These are phyloP conservation scores for Coemansia sp. DNA, from an alignment of 192 early-diverging fungal genomes.

Conservation along the genomic window DNA sequence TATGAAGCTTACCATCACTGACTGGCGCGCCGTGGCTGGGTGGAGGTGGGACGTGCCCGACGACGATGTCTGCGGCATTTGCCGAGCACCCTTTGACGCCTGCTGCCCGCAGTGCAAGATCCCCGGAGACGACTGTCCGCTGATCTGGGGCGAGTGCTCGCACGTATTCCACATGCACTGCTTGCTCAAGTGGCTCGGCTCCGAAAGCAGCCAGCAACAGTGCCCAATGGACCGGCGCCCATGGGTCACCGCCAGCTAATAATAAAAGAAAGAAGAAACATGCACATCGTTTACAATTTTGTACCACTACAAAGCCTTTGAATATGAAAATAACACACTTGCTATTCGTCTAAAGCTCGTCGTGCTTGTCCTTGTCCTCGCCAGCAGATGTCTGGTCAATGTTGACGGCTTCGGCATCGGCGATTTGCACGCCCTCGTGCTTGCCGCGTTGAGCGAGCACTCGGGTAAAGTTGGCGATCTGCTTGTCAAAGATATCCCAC, in stretches of 20 bases:
- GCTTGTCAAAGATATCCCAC: conserved; percentile 87
- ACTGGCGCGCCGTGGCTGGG: conserved; percentile 79
- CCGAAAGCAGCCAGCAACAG: conserved; percentile 69
- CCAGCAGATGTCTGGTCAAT: conserved; percentile 22
- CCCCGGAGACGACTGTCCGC: conserved; percentile 87
- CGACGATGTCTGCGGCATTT: conserved; percentile 93
- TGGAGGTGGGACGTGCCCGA: conserved; percentile 87
- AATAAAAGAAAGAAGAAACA: no score
- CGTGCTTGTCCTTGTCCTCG: conserved; percentile 15
- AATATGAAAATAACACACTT: no score
- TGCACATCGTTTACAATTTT: not conserved
- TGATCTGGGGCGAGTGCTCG: conserved; percentile 88
- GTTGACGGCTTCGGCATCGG: conserved; percentile 39
- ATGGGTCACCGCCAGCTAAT: conserved; percentile 64
- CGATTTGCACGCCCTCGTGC: conserved; percentile 43
- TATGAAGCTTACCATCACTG: conserved; percentile 47
- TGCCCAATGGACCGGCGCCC: conserved; percentile 91
- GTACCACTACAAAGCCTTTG: no score
- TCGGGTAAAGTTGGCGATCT: conserved; percentile 58
- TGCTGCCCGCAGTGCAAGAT: conserved; percentile 84
- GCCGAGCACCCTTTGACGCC: conserved; percentile 81
- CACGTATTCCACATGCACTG: conserved; percentile 98
- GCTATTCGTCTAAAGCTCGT: conserved; percentile 31
- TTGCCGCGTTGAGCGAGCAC: conserved; percentile 38
- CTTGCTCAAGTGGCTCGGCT: conserved; percentile 77